Conservation (phyloP, 2,329 filamentous ascomycete species). For the Trichophaea hybrida region DNA sequence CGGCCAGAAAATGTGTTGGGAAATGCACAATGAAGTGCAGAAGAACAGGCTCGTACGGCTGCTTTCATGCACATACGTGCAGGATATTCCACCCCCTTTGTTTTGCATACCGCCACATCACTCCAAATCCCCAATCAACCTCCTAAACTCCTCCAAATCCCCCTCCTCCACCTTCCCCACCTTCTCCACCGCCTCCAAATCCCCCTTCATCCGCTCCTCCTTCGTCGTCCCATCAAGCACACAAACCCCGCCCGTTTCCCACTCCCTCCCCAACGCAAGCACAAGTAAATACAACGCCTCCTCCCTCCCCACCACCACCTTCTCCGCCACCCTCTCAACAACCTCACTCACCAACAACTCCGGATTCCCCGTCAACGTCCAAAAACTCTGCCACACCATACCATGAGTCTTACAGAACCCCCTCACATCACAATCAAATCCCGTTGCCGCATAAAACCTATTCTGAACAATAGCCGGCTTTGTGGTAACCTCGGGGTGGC, state of each 20-base stretch:
- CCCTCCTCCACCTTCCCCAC: conserved; percentile 35
- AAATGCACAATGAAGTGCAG: too few relatives aligned
- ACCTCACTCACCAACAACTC: conserved; percentile 35
- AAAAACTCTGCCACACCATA: conserved; percentile 46
- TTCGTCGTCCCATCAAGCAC: conserved; percentile 46
- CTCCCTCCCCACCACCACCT: conserved; percentile 23
- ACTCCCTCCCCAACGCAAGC: conserved; percentile 34
- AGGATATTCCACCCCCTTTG: too few relatives aligned
- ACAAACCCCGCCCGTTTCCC: conserved; percentile 30
- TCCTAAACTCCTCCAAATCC: conserved; percentile 38
- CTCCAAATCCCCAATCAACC: conserved; percentile 30
- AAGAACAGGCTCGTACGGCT: too few relatives aligned
- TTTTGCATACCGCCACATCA: too few relatives aligned
- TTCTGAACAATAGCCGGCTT: conserved; percentile 59
- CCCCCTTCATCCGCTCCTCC: conserved; percentile 38
- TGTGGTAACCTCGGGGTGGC: conserved; percentile 31
- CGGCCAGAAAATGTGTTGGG: too few relatives aligned
- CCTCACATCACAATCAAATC: conserved; percentile 47
- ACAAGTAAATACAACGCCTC: conserved; percentile 45
- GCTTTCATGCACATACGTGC: too few relatives aligned
- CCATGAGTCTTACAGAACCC: conserved; percentile 39
- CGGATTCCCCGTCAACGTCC: conserved; percentile 47
- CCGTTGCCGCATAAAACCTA: conserved; percentile 48
- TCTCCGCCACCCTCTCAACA: conserved; percentile 38
- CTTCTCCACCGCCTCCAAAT: conserved; percentile 35